phyloP scores from a whole-genome alignment of 2,329 filamentous ascomycete genomes.

The Hypomyces perniciosus region DNA sequence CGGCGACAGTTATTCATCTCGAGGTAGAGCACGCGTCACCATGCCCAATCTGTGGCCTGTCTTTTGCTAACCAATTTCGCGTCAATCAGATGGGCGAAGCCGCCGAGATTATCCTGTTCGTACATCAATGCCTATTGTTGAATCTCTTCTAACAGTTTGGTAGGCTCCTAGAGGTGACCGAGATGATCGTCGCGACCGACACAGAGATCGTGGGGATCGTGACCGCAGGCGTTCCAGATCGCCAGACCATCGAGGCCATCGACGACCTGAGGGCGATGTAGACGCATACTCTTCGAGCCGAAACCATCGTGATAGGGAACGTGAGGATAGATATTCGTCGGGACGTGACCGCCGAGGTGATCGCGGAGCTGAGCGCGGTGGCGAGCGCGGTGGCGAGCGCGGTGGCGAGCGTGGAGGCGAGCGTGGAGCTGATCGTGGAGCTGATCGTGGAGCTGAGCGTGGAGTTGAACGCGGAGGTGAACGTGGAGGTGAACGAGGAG shows the following conservation, averaged over 20 bases:
- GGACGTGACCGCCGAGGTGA: conserved; percentile 63
- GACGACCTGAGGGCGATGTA: conserved; percentile 69
- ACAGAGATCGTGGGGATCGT: conserved; percentile 42
- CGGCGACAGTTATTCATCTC: conserved; percentile 74
- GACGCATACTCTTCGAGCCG: conserved; percentile 91
- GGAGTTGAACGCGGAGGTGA: conserved; percentile 37
- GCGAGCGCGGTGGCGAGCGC: conserved; percentile 49
- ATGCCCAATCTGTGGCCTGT: neutral
- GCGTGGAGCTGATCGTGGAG: conserved; percentile 44
- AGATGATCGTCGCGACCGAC: conserved; percentile 32
- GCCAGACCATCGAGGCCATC: conserved; percentile 62
- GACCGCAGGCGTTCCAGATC: conserved; percentile 79
- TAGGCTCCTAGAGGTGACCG: conserved; percentile 27
- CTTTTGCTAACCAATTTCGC: conserved; percentile 21
- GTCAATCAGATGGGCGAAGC: conserved; percentile 41
- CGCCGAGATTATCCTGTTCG: conserved; percentile 51
- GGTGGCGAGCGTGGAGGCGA: conserved; percentile 58
- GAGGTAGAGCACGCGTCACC: conserved; percentile 53
- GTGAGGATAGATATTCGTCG: conserved; percentile 77
- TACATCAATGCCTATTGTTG: conserved; percentile 14
- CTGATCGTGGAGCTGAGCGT: conserved; percentile 60
- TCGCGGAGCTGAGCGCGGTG: conserved; percentile 50
- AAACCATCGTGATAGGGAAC: conserved; percentile 86
- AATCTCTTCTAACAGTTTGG: conserved; percentile 15
- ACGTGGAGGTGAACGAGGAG: conserved; percentile 53